Evolutionary conservation across 2,329 filamentous ascomycete genomes (phyloP), one percentile per base, ranked within the genome.

Genomic region (Samsoniella hepiali): DNA sequence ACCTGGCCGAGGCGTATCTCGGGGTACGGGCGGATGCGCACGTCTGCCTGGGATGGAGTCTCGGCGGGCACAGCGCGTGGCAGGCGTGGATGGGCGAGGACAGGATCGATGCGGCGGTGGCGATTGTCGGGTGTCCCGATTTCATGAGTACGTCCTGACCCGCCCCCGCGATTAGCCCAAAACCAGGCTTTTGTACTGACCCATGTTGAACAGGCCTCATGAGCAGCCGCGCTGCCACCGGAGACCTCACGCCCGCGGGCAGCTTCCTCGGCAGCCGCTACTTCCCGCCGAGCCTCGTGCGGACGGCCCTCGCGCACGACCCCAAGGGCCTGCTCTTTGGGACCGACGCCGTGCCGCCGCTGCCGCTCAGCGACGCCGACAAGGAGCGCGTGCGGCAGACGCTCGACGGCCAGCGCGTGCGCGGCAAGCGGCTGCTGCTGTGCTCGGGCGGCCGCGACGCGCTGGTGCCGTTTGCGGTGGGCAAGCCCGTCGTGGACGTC

Each of bases 61-160:
- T 98, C 1, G 95, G 95, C 6, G 95, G 91, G 0, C 95, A 98
- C 74, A 87, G 90, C 13, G 88, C 89, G 1, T 98, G 94, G 93
- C 90, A 96, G 72, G 83, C 87, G 34, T 77, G 97, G 64, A 84
- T 97, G 53, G 84, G 86, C 44, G 93, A 98, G 65, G 85, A 88
- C 22, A 84, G 93, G 67, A 84, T 98, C 62, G 88, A 83, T n/a
- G 88, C 90, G 0, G 93, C 85, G 1, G 87, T 96, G 8, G 82
- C 91, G 3, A 83, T 97, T 31, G 91, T 98, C 60, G 95, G 94
- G 1, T 97, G 93, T 74, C 92, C 93, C 1, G 94, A 99, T 75
- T 97, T 91, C 70, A 85, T 88, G 67, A 81, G 90, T 86, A 69
- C 77, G 74, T 79, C 5, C 32, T 11, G 17, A 5, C 9, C n/a